Evolutionary conservation across 495 filamentous ascomycete genomes (phyloP).

Genomic region (Mycothermus thermophilus): DNA sequence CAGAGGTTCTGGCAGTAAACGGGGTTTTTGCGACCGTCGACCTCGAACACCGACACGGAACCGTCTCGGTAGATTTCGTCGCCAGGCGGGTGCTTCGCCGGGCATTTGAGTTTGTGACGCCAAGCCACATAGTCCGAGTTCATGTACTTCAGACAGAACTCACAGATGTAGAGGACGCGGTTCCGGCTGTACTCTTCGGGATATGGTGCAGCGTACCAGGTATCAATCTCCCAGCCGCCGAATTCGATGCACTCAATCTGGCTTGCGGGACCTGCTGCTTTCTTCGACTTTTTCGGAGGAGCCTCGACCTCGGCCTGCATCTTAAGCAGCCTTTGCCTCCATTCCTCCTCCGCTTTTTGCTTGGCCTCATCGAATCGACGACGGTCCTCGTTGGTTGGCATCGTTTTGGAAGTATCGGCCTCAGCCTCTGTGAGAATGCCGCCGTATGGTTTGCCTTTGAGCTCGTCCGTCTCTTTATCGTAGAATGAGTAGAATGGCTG

Average conservation of each 20-base stretch:
- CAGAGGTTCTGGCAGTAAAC: slow-evolving; percentile 98
- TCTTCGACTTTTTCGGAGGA: slow-evolving; percentile 39
- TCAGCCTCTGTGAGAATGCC: slow-evolving; percentile 82
- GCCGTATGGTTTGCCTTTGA: slow-evolving; percentile 87
- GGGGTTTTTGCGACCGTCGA: slow-evolving; percentile 90
- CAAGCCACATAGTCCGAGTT: slow-evolving; percentile 95
- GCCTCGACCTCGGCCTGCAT: slow-evolving; percentile 33
- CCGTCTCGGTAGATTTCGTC: slow-evolving; percentile 96
- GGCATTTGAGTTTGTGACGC: slow-evolving; percentile 96
- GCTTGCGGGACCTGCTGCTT: slow-evolving; percentile 72
- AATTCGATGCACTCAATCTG: slow-evolving; percentile 99
- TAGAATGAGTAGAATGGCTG: slow-evolving; percentile 70
- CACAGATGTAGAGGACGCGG: slow-evolving; percentile 89
- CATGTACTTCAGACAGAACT: slow-evolving; percentile 99
- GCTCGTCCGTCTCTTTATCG: slow-evolving; percentile 77
- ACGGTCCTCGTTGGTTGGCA: slow-evolving; percentile 66
- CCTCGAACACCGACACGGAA: slow-evolving; percentile 89
- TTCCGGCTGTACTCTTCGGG: slow-evolving; percentile 97
- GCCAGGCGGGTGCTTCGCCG: slow-evolving; percentile 87
- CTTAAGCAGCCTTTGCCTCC: slow-evolving; percentile 46
- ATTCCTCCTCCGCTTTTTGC: slow-evolving; percentile 79
- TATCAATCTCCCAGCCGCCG: slow-evolving; percentile 93
- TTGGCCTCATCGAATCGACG: slow-evolving; percentile 77
- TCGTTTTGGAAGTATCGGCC: slow-evolving; percentile 77
- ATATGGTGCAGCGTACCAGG: slow-evolving; percentile 98